Evolutionary conservation across 768 basidiomycete genomes (phyloP).

Genomic region (Sistotremastrum suecicum): DNA sequence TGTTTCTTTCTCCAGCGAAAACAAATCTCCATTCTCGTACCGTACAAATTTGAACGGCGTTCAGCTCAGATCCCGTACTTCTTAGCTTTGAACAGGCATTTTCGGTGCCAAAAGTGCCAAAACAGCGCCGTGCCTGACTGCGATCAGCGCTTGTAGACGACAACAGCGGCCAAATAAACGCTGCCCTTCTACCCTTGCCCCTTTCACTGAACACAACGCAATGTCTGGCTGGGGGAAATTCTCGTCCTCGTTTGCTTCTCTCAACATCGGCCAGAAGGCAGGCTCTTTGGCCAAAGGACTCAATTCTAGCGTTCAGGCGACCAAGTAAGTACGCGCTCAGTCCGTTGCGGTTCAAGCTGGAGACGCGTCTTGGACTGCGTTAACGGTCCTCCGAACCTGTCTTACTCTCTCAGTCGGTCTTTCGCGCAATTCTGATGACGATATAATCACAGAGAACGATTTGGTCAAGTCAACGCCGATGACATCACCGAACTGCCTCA

Average conservation of each 20-base stretch:
- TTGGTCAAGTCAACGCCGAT: constrained; percentile 79
- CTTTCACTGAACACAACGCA: constrained; percentile 10
- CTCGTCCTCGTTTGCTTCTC: constrained; percentile 39
- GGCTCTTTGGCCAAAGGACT: constrained; percentile 68
- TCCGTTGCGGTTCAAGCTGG: not conserved
- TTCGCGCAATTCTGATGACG: constrained; percentile 8
- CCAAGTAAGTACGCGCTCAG: constrained; percentile 21
- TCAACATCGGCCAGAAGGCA: constrained; percentile 67
- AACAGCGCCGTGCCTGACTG: not conserved
- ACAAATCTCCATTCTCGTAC: no score
- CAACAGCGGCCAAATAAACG: not conserved
- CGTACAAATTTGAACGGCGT: no score
- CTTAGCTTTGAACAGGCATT: no score
- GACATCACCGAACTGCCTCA: constrained; percentile 93
- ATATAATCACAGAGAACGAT: constrained; percentile 33
- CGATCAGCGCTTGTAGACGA: not conserved
- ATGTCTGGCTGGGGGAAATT: constrained; percentile 57
- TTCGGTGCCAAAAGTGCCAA: no score
- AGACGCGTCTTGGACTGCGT: not conserved
- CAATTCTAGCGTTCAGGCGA: constrained; percentile 73
- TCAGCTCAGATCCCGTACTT: no score
- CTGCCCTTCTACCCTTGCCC: not conserved
- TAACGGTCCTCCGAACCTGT: not conserved
- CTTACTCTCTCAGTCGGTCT: not conserved
- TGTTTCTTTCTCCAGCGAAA: no score